These are phyloP conservation scores for Arthonia radiata DNA, from an alignment of 495 filamentous ascomycete species.

Conservation along the genomic window DNA sequence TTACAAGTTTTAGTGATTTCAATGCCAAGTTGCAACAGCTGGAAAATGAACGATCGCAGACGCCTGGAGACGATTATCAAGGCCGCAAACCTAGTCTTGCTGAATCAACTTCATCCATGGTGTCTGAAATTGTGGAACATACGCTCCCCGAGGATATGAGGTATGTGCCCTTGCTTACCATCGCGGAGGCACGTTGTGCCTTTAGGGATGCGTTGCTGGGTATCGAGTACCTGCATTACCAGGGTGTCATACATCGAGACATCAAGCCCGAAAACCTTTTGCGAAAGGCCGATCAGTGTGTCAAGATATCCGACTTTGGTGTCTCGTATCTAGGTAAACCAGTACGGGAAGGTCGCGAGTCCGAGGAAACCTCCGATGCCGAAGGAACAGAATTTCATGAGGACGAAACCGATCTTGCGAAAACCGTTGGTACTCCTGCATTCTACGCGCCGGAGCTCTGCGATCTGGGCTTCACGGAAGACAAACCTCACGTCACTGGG, in stretches of 20 bases:
- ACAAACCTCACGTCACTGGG: slow-evolving; percentile 29
- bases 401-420: slow-evolving; percentile 79
- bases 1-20: too few species aligned
- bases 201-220: slow-evolving; percentile 89
- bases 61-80: slow-evolving; percentile 2
- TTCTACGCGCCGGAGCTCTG: slow-evolving; percentile 98
- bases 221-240: slow-evolving; percentile 85
- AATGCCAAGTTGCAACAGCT: too few species aligned
- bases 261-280: slow-evolving; percentile 98
- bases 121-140: slow-evolving; percentile 38
- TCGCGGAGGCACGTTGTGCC: slow-evolving; percentile 58
- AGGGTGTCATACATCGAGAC: slow-evolving; percentile 91
- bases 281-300: slow-evolving; percentile 56
- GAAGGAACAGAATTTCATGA: slow-evolving; percentile 69
- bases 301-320: slow-evolving; percentile 99
- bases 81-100: slow-evolving; percentile 13
- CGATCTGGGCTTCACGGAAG: slow-evolving; percentile 39
- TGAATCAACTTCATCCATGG: slow-evolving; percentile 17
- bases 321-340: slow-evolving; percentile 87
- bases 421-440: slow-evolving; percentile 90
- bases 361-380: slow-evolving; percentile 58
- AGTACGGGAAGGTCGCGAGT: slow-evolving; percentile 47
- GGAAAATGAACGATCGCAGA: too few species aligned
- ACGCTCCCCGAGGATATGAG: slow-evolving; percentile 28
- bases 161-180: slow-evolving; percentile 75